Percentiles rank a stretch among this genome's conserved stretches.
These are phyloP conservation scores for Trypanosoma cruzi DNA, from an alignment of 208 protist genomes.

Conservation along the genomic window DNA sequence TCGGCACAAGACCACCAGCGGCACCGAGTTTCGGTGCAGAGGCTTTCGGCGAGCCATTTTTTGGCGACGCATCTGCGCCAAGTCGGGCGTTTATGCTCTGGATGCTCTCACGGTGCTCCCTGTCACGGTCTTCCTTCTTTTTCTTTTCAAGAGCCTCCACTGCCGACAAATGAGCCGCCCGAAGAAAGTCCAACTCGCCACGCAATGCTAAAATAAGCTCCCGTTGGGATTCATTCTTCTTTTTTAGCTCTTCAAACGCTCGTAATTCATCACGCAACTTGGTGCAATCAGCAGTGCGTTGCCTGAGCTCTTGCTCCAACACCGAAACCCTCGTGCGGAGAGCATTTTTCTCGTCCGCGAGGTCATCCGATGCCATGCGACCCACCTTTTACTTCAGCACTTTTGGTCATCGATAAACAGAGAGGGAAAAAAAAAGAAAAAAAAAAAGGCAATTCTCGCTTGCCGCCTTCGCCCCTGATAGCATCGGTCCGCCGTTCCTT, in stretches of 20 bases:
- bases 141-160: conserved; percentile 41
- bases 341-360: conserved; percentile 48
- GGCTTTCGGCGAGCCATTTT: not conserved
- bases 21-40: conserved; percentile 1
- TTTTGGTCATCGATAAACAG: not conserved
- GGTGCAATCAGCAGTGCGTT: conserved; percentile 60
- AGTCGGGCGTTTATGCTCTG: conserved; percentile 23
- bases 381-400: not conserved
- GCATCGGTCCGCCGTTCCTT: not conserved
- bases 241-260: conserved; percentile 34
- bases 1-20: conserved; percentile 43
- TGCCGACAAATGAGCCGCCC: conserved; percentile 46
- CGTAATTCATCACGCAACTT: conserved; percentile 55
- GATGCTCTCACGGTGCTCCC: conserved; percentile 45
- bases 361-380: conserved; percentile 11
- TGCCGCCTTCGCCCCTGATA: not conserved
- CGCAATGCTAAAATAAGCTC: conserved; percentile 55
- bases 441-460: not conserved
- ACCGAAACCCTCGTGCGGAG: conserved; percentile 57
- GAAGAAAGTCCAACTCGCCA: conserved; percentile 38
- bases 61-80: conserved; percentile 3
- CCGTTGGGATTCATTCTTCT: conserved; percentile 61
- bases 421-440: not conserved
- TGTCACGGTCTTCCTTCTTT: conserved; percentile 40
- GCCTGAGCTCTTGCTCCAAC: conserved; percentile 61